Evolutionary conservation across 176 grass and related monocot genomes (phyloP).

Genomic region (Cymbopogon citratus): DNA sequence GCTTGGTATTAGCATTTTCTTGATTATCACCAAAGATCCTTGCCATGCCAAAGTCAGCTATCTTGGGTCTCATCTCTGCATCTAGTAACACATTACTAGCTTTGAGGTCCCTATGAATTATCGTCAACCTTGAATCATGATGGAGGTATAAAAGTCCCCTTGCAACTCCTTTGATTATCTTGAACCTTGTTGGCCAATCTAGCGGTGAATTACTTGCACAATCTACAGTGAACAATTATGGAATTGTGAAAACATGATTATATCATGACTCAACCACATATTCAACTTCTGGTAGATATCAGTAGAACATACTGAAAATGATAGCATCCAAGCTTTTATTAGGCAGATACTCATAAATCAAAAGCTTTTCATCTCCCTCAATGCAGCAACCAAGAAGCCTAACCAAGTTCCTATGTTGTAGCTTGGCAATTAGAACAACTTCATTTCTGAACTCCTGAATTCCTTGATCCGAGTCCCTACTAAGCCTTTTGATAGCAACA

Average conservation of each 20-base stretch:
- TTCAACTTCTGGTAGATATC: background rate
- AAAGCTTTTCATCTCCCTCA: background rate
- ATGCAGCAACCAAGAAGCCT: background rate
- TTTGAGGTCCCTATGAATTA: conserved; percentile 22
- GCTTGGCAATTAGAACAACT: background rate
- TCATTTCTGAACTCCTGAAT: background rate
- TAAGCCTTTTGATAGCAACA: conserved; percentile 48
- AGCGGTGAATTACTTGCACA: background rate
- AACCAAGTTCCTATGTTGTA: background rate
- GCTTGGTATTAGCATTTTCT: conserved; percentile 28
- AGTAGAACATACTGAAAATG: background rate
- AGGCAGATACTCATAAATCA: background rate
- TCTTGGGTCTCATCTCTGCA: conserved; percentile 41
- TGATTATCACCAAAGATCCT: conserved; percentile 39
- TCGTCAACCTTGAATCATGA: conserved; percentile 41
- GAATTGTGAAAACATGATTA: background rate
- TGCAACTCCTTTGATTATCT: conserved; percentile 38
- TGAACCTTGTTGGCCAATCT: conserved; percentile 38
- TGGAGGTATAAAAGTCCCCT: conserved; percentile 51
- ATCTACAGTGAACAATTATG: background rate
- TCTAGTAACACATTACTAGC: conserved; percentile 45
- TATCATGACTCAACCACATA: background rate
- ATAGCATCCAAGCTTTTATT: background rate
- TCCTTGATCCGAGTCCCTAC: conserved; percentile 35
- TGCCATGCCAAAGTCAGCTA: conserved; percentile 51